Conservation (phyloP, 768 basidiomycete species). For the Mycena kentingensis region DNA sequence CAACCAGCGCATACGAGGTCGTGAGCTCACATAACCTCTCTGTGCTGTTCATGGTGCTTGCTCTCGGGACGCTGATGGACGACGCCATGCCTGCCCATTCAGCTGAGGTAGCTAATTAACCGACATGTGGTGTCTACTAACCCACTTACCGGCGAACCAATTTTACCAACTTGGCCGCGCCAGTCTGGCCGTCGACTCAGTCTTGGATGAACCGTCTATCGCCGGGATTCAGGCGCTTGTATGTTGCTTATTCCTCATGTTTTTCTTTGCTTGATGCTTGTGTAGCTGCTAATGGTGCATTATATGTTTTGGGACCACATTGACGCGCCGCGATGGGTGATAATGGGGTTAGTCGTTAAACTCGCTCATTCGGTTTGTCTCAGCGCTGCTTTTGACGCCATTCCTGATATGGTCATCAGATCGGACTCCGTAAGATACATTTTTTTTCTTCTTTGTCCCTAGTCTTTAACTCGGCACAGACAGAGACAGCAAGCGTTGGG, state of each 20-base stretch:
- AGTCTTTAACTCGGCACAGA: slow-evolving; percentile 41
- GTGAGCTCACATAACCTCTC: slow-evolving; percentile 54
- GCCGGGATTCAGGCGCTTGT: slow-evolving; percentile 51
- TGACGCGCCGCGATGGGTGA: slow-evolving; percentile 64
- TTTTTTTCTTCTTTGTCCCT: slow-evolving; percentile 8
- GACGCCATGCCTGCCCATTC: slow-evolving; percentile 54
- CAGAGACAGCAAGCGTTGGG: slow-evolving; percentile 69
- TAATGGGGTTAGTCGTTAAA: slow-evolving; percentile 73
- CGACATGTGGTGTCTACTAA: too few species aligned
- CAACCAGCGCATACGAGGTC: slow-evolving; percentile 34
- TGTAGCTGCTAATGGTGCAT: slow-evolving; percentile 57
- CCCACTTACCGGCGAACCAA: too few species aligned
- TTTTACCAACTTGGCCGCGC: slow-evolving; percentile 64
- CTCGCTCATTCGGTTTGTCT: slow-evolving; percentile 54
- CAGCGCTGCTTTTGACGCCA: slow-evolving; percentile 12
- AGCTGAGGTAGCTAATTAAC: slow-evolving; percentile 60
- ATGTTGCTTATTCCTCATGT: neutral
- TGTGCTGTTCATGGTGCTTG: slow-evolving; percentile 65
- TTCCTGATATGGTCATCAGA: slow-evolving; percentile 37
- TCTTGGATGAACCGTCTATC: slow-evolving; percentile 65
- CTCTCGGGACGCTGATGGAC: slow-evolving; percentile 64
- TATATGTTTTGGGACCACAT: slow-evolving; percentile 49
- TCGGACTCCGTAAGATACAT: slow-evolving; percentile 64
- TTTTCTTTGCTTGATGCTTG: slow-evolving; percentile 5
- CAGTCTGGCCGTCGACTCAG: slow-evolving; percentile 60